Percentiles rank a stretch among this genome's conserved stretches.
phyloP scores from a whole-genome alignment of 768 basidiomycete species.

The Pisolithus tinctorius region DNA sequence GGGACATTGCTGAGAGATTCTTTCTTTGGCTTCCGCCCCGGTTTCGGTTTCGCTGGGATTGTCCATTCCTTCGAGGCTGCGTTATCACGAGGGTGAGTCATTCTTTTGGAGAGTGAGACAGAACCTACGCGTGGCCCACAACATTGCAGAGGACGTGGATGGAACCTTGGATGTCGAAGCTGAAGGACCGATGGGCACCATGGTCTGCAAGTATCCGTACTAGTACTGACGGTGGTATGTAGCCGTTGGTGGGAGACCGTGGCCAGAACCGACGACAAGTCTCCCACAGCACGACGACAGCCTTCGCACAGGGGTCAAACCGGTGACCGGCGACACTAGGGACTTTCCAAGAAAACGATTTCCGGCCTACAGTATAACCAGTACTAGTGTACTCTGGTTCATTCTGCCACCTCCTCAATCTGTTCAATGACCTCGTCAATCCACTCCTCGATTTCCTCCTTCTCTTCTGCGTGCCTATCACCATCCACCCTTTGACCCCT shows the following conservation, averaged over 20 bases:
- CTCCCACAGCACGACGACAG: not conserved
- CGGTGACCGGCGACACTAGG: not conserved
- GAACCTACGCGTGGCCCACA: conserved; percentile 70
- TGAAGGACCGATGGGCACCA: conserved; percentile 24
- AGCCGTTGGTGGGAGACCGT: not conserved
- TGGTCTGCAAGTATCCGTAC: conserved; percentile 2
- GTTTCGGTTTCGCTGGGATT: conserved; percentile 80
- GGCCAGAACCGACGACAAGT: not conserved
- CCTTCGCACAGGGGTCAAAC: too few relatives aligned
- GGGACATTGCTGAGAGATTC: conserved; percentile 31
- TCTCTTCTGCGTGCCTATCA: conserved; percentile 46
- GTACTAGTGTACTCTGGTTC: conserved; percentile 33
- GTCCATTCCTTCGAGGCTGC: conserved; percentile 88
- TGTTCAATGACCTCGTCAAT: conserved; percentile 91
- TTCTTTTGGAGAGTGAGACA: not conserved
- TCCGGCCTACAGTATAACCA: not conserved
- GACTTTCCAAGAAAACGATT: not conserved
- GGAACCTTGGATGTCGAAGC: conserved; percentile 21
- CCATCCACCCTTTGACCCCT: conserved; percentile 28
- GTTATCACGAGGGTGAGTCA: not conserved
- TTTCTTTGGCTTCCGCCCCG: conserved; percentile 83
- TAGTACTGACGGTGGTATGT: too few relatives aligned
- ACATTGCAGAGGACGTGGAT: conserved; percentile 45
- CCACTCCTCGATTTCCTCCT: conserved; percentile 93
- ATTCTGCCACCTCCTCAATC: conserved; percentile 65